Conservation (phyloP, 352 stramenopile species). For the Phytophthora tubulina region DNA sequence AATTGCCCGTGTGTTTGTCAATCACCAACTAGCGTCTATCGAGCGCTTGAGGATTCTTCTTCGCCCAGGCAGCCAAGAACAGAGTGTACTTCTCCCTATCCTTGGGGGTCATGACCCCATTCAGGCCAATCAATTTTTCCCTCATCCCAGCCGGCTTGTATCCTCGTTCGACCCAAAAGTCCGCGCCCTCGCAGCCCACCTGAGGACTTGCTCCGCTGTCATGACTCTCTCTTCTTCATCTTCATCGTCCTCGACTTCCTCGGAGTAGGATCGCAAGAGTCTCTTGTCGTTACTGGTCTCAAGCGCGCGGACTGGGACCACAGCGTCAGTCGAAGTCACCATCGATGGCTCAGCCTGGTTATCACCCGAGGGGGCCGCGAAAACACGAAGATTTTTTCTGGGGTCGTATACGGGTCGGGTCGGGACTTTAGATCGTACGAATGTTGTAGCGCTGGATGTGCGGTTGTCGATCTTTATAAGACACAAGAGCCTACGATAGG, state of each 20-base stretch:
- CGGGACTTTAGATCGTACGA: no score
- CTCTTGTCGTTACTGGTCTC: background rate
- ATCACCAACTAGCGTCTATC: background rate
- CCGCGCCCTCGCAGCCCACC: background rate
- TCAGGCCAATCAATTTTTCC: background rate
- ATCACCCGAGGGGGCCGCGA: background rate
- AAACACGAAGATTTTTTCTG: background rate
- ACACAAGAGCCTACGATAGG: no score
- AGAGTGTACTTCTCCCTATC: background rate
- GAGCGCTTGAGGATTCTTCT: background rate
- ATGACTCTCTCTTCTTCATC: slow-evolving; percentile 2
- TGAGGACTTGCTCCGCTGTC: background rate
- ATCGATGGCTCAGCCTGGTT: background rate
- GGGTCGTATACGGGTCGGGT: no score
- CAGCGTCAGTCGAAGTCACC: background rate
- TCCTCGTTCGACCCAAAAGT: background rate
- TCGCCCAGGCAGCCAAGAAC: background rate
- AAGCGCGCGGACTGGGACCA: background rate
- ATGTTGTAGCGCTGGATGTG: no score
- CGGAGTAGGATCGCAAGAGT: background rate
- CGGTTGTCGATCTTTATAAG: no score
- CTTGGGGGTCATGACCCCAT: background rate
- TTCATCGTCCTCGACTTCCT: background rate
- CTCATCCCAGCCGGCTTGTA: background rate
- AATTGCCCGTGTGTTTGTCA: no score